These are phyloP conservation scores for Penicillium cosmopolitanum DNA, from an alignment of 495 filamentous ascomycete species.

Conservation along the genomic window DNA sequence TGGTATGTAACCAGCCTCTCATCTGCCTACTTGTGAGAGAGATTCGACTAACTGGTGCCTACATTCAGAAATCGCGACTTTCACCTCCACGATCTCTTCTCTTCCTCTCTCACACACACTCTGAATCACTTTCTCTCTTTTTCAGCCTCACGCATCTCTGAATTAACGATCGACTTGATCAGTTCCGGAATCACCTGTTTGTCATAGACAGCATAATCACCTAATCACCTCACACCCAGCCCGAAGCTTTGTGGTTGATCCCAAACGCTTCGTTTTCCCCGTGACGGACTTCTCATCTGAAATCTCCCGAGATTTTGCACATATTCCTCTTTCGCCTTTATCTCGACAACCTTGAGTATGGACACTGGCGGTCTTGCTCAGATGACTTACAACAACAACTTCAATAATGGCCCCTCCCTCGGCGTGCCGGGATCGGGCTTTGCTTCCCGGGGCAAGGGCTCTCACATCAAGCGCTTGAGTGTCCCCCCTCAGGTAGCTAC, in stretches of 20 bases:
- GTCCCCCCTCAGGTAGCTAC: slow-evolving; percentile 63
- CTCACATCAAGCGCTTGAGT: slow-evolving; percentile 82
- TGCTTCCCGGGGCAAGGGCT: slow-evolving; percentile 79
- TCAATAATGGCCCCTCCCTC: slow-evolving; percentile 64
- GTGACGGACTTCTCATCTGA: slow-evolving; percentile 5
- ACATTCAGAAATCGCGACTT: slow-evolving; percentile 23
- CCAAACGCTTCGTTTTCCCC: slow-evolving; percentile 24
- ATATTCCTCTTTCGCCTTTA: slow-evolving; percentile 33
- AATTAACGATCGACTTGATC: neutral
- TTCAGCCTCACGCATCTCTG: slow-evolving; percentile 6
- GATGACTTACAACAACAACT: slow-evolving; percentile 88
- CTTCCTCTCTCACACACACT: slow-evolving; percentile 19
- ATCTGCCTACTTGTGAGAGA: slow-evolving; percentile 4
- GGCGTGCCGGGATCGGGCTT: slow-evolving; percentile 78
- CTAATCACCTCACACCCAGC: slow-evolving; percentile 38
- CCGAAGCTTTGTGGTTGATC: slow-evolving; percentile 39
- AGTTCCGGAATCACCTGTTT: slow-evolving; percentile 21
- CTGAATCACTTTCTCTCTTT: slow-evolving; percentile 17
- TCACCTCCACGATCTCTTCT: slow-evolving; percentile 13
- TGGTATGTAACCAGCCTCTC: slow-evolving; percentile 23
- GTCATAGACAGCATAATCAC: slow-evolving; percentile 39
- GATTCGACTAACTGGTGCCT: neutral
- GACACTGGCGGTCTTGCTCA: slow-evolving; percentile 99
- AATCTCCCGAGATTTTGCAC: slow-evolving; percentile 32
- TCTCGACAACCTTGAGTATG: slow-evolving; percentile 68